A percentile compares a stretch with the other conserved stretches of the same genome.
phyloP scores from a whole-genome alignment of 169 alveolate species.

The Plasmodium adleri region DNA sequence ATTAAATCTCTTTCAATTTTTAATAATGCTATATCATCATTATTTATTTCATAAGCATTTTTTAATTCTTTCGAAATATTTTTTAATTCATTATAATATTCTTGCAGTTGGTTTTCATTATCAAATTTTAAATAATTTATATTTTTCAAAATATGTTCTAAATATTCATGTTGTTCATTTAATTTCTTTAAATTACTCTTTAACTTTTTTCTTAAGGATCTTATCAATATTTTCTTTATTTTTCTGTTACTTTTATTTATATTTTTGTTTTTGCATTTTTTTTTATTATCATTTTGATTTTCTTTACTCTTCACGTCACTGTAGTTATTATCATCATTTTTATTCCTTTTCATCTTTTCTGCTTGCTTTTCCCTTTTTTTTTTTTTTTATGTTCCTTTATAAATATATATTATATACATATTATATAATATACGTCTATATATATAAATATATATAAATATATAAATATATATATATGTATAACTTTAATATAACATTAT shows the following conservation, averaged over 20 bases:
- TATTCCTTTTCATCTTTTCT: not conserved
- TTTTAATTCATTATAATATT: constrained; percentile 16
- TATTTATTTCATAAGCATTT: constrained; percentile 39
- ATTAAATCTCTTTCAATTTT: constrained; percentile 63
- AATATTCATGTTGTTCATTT: constrained; percentile 41
- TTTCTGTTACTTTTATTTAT: constrained; percentile 19
- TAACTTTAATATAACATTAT: not conserved
- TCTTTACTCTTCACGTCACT: not conserved
- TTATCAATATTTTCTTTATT: constrained; percentile 35
- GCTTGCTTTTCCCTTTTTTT: not conserved
- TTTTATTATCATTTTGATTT: not conserved
- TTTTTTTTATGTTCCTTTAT: not conserved
- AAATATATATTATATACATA: not conserved
- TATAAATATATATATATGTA: not conserved
- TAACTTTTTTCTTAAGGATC: constrained; percentile 38
- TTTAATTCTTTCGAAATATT: constrained; percentile 35
- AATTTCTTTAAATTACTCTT: constrained; percentile 20
- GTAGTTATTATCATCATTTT: not conserved
- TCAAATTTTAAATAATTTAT: constrained; percentile 37
- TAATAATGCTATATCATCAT: constrained; percentile 71
- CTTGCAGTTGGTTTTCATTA: not conserved
- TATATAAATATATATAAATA: not conserved
- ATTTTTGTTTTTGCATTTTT: not conserved
- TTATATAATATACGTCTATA: not conserved
- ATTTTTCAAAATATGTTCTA: constrained; percentile 11